Base-by-base conservation (phyloP, 345 rosid genomes). In the Hypericum androsaemum region DNA sequence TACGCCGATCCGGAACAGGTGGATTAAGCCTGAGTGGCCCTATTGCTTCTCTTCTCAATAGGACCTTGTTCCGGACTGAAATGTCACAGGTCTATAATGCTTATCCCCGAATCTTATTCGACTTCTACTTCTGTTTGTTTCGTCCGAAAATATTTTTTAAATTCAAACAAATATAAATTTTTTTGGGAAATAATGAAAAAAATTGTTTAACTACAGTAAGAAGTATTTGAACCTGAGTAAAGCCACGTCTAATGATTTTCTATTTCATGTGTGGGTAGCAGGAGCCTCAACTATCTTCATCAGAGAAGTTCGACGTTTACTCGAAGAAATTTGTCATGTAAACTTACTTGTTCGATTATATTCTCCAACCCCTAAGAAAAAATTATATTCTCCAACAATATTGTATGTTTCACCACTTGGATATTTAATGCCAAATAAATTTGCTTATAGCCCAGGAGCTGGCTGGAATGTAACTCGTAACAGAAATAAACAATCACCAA, bases 261-360 rank as follows among this genome's bases (percentile, higher is more conserved):
- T 46, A n/a, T 46, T 10, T 46, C 7, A 46, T n/a, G 15, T 8
- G 9, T n/a, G 9, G 38, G 17, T 49, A 76, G 75, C 89, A 83
- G 95, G 80, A 65, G 69, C 89, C 95, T 57, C 83, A 73, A 15
- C 64, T 86, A 51, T 71, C 94, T 55, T 80, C 89, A 7, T 73
- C 88, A 0, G 71, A 69, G 50, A 57, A 44, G 52, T 81, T 89
- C 28, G 80, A 86, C 52, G 50, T 81, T 43, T 77, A 78, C 62
- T 54, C 74, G 1, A 79, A 74, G 41, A 68, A 71, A 56, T 66
- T 86, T 54, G 39, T 61, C 7, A 70, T 89, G 35, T 83, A 53
- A 58, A 22, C 4, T 22, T 22, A 22, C 32, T 22, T 1, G 32
- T 22, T 22, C 32, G 32, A 22, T 22, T 22, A 4, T 22, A 22